Percentiles rank a stretch among this genome's conserved stretches.
These are phyloP conservation scores for Chara braunii DNA, from an alignment of 139 green algal genomes.

Conservation along the genomic window DNA sequence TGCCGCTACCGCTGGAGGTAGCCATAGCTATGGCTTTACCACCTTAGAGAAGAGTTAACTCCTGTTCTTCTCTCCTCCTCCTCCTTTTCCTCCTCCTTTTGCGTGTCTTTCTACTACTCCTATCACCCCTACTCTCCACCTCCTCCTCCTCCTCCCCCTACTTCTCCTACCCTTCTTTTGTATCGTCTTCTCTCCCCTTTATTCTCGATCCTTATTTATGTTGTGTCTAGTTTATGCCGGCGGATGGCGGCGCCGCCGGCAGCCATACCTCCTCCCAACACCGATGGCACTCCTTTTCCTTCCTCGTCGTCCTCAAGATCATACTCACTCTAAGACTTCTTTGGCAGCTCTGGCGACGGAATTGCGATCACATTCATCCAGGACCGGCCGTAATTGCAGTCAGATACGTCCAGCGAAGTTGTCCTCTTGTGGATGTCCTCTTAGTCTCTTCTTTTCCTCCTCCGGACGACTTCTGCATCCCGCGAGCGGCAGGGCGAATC, in stretches of 20 bases:
- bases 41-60: not conserved
- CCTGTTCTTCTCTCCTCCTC: not conserved
- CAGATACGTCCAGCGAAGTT: not conserved
- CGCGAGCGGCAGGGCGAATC: too few species aligned
- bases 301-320: too few species aligned
- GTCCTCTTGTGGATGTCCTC: not conserved
- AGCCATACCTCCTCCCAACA: too few species aligned
- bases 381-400: not conserved
- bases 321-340: too few species aligned
- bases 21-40: not conserved
- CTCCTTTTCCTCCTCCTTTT: not conserved
- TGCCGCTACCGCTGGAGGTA: not conserved
- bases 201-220: not conserved
- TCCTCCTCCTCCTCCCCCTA: slow-evolving; percentile 1
- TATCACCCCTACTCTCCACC: not conserved
- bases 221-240: not conserved
- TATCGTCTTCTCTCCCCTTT: too few species aligned
- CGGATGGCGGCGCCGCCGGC: not conserved
- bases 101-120: not conserved
- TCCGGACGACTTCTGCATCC: not conserved
- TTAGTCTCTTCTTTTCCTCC: not conserved
- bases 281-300: too few species aligned
- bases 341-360: not conserved
- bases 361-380: not conserved
- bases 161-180: not conserved